phyloP scores from a whole-genome alignment of 2,329 filamentous ascomycete species.

The Fusarium palustre region DNA sequence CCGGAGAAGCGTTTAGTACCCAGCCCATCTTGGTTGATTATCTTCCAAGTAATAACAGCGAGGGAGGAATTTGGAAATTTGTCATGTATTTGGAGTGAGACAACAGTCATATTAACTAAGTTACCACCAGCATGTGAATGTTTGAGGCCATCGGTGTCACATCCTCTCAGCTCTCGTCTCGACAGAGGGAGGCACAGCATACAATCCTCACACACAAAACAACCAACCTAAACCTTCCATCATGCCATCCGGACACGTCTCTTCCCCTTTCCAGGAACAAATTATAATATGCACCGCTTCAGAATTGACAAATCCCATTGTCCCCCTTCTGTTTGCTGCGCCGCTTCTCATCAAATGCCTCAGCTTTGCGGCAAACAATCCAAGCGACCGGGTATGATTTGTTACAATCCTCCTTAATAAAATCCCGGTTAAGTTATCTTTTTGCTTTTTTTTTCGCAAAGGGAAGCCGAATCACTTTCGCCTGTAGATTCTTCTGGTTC shows the following conservation, averaged over 20 bases:
- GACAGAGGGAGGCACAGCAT: not conserved
- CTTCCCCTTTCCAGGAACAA: not conserved
- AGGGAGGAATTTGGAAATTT: not conserved
- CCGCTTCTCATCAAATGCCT: not conserved
- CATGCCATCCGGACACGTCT: not conserved
- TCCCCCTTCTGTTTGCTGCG: not conserved
- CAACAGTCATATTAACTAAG: not conserved
- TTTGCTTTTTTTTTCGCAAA: not conserved
- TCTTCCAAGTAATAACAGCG: not conserved
- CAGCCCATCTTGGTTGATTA: conserved; percentile 56
- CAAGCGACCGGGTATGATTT: not conserved
- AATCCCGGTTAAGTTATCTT: not conserved
- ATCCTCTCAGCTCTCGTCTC: not conserved
- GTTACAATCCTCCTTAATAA: not conserved
- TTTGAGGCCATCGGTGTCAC: not conserved
- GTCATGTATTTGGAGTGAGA: not conserved
- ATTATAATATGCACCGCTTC: not conserved
- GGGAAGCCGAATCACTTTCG: not conserved
- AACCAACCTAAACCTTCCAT: not conserved
- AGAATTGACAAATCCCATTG: not conserved
- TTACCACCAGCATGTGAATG: not conserved
- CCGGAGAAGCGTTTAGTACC: conserved; percentile 62
- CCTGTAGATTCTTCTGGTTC: not conserved
- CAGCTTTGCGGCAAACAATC: not conserved
- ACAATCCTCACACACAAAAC: not conserved